Evolutionary conservation across 345 rosid genomes (phyloP).

Genomic region (Syzygium aromaticum): DNA sequence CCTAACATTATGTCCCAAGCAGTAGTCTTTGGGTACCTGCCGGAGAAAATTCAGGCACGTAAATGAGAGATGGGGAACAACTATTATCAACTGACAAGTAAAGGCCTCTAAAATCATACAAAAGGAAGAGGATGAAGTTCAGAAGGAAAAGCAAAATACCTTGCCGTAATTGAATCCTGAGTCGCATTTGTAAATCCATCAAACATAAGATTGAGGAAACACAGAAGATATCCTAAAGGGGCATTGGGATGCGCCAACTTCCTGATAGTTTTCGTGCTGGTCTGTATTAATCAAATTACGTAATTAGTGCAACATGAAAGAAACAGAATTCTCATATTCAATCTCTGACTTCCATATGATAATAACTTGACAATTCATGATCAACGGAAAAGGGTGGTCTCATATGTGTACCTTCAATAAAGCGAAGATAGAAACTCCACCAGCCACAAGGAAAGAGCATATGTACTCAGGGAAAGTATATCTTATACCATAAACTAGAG

Average conservation of each 20-base stretch:
- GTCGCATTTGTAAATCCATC: slow-evolving; percentile 99
- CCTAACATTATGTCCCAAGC: slow-evolving; percentile 98
- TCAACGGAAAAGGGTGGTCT: neutral
- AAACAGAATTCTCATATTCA: neutral
- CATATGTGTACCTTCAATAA: slow-evolving; percentile 53
- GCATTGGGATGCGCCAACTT: slow-evolving; percentile 96
- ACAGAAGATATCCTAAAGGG: slow-evolving; percentile 88
- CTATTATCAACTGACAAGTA: neutral
- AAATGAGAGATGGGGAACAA: neutral
- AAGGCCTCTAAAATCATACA: neutral
- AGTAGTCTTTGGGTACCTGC: slow-evolving; percentile 75
- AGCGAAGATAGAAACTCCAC: slow-evolving; percentile 88
- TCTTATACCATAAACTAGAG: slow-evolving; percentile 77
- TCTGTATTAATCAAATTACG: slow-evolving; percentile 32
- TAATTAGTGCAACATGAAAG: neutral
- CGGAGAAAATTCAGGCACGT: neutral
- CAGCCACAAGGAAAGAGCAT: slow-evolving; percentile 81
- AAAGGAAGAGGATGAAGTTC: neutral
- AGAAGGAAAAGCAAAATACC: slow-evolving; percentile 29
- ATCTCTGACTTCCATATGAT: neutral
- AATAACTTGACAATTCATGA: neutral
- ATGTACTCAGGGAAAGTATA: slow-evolving; percentile 75
- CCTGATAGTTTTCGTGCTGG: slow-evolving; percentile 88
- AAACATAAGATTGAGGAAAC: slow-evolving; percentile 88
- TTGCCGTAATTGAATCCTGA: slow-evolving; percentile 79